Evolutionary conservation across 2,329 filamentous ascomycete genomes (phyloP), one percentile per base, ranked within the genome.

Genomic region (Cryphonectria naterciae): DNA sequence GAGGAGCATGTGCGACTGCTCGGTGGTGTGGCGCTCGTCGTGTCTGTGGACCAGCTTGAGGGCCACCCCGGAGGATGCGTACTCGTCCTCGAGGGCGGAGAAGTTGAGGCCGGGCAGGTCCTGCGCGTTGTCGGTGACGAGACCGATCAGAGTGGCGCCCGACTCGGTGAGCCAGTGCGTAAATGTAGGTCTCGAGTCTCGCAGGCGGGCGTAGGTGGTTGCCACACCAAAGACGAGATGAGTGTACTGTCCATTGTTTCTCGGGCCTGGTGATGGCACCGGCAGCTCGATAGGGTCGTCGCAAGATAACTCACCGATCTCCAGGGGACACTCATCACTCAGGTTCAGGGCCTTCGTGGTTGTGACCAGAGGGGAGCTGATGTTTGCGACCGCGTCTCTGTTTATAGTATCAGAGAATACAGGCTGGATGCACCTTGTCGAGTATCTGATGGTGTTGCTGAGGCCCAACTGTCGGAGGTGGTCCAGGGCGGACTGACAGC

Each of bases 1-100:
- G 13, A 88, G 80, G 15, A 85, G 81, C 74, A 88, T 88, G 73
- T 88, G 87, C 32, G 85, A 85, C 71, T 86, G 81, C 39, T 85
- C 83, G 17, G 84, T 80, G 1, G 77, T 77, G 35, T 81, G 78
- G 0, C 71, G 72, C n/a, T 75, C 73, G 63, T 80, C 75, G 72
- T 72, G 70, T 2, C 81, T 81, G 1, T 75, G 77, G 43, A 79
- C 76, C 17, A 83, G 74, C 13, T 74, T 77, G 19, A 80, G 76
- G n/a, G 80, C 74, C 46, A 84, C 78, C 17, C 77, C 79, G 4
- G 77, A 74, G n/a, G 72, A 68, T 39, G 70, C 74, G 43, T 78
- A 81, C 2, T 72, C 70, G 17, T 61, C 63, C 15, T 67, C 58
- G 22, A 76, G 71, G 17, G 70, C 68, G 7, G 58, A 41, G 4